Evolutionary conservation across 2,329 filamentous ascomycete genomes (phyloP).

Genomic region (Keithomyces neogunnii): DNA sequence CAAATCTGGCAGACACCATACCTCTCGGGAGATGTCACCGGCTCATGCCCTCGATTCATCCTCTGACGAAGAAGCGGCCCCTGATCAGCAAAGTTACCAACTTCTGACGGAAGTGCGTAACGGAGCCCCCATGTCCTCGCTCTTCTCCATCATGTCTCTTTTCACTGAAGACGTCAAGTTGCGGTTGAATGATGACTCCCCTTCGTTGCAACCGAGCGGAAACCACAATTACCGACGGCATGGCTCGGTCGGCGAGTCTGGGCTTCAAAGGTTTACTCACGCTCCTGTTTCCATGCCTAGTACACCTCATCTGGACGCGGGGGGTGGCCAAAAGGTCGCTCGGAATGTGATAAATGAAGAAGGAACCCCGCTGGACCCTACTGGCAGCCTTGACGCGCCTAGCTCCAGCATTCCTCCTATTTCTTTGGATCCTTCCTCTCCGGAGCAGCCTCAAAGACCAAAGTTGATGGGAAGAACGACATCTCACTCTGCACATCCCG

Average conservation of each 20-base stretch:
- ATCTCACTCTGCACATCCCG: slow-evolving; percentile 80
- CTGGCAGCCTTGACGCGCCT: slow-evolving; percentile 4
- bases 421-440: slow-evolving; percentile 49
- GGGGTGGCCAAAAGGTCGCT: slow-evolving; percentile 5
- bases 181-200: slow-evolving; percentile 57
- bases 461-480: slow-evolving; percentile 32
- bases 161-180: slow-evolving; percentile 94
- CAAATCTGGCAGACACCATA: slow-evolving; percentile 57
- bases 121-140: slow-evolving; percentile 93
- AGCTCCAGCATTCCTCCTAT: slow-evolving; percentile 62
- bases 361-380: slow-evolving; percentile 4
- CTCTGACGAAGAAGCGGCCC: slow-evolving; percentile 60
- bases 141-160: slow-evolving; percentile 93
- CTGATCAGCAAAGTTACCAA: slow-evolving; percentile 78
- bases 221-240: slow-evolving; percentile 20
- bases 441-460: slow-evolving; percentile 26
- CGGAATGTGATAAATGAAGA: slow-evolving; percentile 12
- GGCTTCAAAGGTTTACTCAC: slow-evolving; percentile 5
- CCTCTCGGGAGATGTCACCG: slow-evolving; percentile 18
- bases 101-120: slow-evolving; percentile 96
- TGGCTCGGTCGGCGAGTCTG: slow-evolving; percentile 14
- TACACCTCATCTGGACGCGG: slow-evolving; percentile 29
- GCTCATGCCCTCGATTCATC: slow-evolving; percentile 30
- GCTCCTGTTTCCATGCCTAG: slow-evolving; percentile 24
- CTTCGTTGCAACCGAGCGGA: slow-evolving; percentile 12